Conservation (phyloP, 2,329 filamentous ascomycete genomes). For the Colletotrichum tofieldiae region DNA sequence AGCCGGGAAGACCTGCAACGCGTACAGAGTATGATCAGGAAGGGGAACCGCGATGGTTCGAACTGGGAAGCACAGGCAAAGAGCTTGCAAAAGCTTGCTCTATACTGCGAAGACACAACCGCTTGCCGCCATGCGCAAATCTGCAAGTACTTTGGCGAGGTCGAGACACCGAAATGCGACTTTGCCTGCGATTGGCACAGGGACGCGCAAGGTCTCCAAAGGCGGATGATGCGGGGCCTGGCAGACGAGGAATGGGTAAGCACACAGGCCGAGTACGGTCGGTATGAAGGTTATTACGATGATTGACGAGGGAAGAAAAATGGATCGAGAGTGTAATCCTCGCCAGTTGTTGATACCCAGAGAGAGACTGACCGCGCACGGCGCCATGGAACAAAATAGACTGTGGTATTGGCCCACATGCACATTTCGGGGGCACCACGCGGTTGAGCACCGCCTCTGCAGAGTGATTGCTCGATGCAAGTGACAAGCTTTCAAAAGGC, state of each 20-base stretch:
- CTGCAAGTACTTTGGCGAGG: slow-evolving; percentile 83
- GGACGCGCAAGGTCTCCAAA: slow-evolving; percentile 71
- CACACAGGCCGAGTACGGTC: slow-evolving; percentile 73
- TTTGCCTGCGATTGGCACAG: slow-evolving; percentile 87
- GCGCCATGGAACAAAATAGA: background rate
- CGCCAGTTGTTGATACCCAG: slow-evolving; percentile 3
- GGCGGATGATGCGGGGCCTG: slow-evolving; percentile 69
- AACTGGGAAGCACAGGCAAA: slow-evolving; percentile 68
- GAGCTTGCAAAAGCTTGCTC: slow-evolving; percentile 78
- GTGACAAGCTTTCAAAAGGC: background rate
- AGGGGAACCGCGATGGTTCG: slow-evolving; percentile 59
- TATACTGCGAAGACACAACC: slow-evolving; percentile 85
- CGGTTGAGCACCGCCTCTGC: background rate
- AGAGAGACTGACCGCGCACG: background rate
- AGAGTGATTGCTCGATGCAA: background rate
- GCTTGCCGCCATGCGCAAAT: slow-evolving; percentile 84
- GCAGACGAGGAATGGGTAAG: slow-evolving; percentile 75
- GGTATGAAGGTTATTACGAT: slow-evolving; percentile 70
- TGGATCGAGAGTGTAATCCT: background rate
- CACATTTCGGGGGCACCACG: background rate
- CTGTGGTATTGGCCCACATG: background rate
- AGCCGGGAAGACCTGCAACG: slow-evolving; percentile 88
- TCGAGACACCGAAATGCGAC: slow-evolving; percentile 72
- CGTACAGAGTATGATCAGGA: slow-evolving; percentile 71
- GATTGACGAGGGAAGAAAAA: slow-evolving; percentile 49